A percentile compares a stretch with the other conserved stretches of the same genome.
Evolutionary conservation across 2,329 filamentous ascomycete species (phyloP).

Genomic region (Hymenoscyphus fructigenus): DNA sequence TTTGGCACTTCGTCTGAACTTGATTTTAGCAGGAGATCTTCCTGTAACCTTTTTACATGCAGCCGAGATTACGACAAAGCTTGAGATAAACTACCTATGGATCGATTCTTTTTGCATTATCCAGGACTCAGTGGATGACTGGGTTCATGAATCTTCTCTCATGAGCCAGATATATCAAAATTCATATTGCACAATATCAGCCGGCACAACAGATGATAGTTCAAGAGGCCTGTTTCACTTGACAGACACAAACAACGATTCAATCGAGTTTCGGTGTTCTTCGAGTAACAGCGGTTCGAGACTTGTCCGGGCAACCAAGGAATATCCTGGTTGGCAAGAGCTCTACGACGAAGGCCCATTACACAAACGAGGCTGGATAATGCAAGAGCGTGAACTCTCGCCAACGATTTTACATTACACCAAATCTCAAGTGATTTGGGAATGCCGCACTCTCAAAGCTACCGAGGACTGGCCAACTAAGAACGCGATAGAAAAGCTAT

Average conservation of each 20-base stretch:
- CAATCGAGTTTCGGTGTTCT: not conserved
- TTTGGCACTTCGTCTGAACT: not conserved
- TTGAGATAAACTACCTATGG: not conserved
- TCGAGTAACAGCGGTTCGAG: not conserved
- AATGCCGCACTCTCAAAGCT: not conserved
- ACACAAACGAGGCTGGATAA: not conserved
- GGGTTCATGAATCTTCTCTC: not conserved
- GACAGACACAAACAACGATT: not conserved
- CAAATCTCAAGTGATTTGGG: not conserved
- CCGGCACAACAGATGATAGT: not conserved
- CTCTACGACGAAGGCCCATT: not conserved
- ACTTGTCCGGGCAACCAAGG: not conserved
- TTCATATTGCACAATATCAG: not conserved
- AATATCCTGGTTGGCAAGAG: not conserved
- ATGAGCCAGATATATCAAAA: not conserved
- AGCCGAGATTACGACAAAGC: not conserved
- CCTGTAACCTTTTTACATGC: not conserved
- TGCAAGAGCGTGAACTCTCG: not conserved
- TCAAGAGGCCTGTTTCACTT: not conserved
- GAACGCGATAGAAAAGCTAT: not conserved
- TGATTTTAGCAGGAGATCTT: not conserved
- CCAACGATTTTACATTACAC: not conserved
- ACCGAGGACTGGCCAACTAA: not conserved
- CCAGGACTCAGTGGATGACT: not conserved
- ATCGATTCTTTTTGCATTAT: not conserved